Conservation (phyloP, 106 monocot genomes). For the Acorus calamus region DNA sequence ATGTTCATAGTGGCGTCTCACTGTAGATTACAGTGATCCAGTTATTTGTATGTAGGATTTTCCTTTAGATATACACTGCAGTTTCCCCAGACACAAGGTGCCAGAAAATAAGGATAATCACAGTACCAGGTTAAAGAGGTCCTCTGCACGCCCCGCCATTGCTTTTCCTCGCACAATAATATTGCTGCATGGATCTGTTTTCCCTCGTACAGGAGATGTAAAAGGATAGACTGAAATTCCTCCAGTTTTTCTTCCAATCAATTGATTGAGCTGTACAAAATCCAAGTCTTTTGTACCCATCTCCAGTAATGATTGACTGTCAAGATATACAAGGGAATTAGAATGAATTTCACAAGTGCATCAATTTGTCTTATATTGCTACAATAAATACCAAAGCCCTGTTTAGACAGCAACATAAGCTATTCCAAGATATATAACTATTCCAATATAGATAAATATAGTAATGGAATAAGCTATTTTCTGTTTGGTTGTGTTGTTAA, state of each 20-base stretch:
- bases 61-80: too few relatives aligned
- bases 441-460: too few relatives aligned
- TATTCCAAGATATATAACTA: too few relatives aligned
- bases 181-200: constrained; percentile 63
- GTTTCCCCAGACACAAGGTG: too few relatives aligned
- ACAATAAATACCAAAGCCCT: too few relatives aligned
- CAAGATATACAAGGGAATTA: constrained; percentile 8
- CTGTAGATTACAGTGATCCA: too few relatives aligned
- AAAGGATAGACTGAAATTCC: constrained; percentile 98
- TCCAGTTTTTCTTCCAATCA: constrained; percentile 96
- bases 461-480: too few relatives aligned
- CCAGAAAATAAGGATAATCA: background rate
- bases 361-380: background rate
- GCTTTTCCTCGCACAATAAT: constrained; percentile 91
- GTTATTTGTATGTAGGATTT: too few relatives aligned
- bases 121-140: constrained; percentile 84
- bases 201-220: constrained; percentile 76
- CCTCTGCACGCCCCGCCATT: constrained; percentile 69
- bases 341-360: background rate
- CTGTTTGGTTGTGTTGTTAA: too few relatives aligned
- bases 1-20: too few relatives aligned
- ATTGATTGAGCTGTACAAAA: constrained; percentile 93
- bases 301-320: constrained; percentile 96
- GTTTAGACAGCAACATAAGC: too few relatives aligned
- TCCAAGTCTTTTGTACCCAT: constrained; percentile 99